Percentiles rank a stretch among this genome's conserved stretches.
Conservation (phyloP, 2,329 filamentous ascomycete species). For the Cordyceps militaris region DNA sequence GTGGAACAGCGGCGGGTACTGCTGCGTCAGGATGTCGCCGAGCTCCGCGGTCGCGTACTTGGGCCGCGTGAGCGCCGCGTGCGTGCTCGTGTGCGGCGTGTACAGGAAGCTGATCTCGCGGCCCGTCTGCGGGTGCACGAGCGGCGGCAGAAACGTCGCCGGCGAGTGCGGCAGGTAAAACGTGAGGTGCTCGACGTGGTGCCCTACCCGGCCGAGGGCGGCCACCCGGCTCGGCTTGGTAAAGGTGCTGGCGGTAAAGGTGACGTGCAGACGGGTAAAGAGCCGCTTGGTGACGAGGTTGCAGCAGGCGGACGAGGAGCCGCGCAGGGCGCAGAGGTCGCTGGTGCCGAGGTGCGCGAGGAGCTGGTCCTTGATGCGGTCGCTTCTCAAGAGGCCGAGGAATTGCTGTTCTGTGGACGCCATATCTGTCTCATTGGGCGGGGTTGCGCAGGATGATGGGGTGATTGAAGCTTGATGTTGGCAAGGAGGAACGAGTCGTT, state of each 20-base stretch:
- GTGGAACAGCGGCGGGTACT: conserved; percentile 85
- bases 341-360: conserved; percentile 42
- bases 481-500: background rate
- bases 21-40: conserved; percentile 73
- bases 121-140: conserved; percentile 70
- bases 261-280: conserved; percentile 62
- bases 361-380: conserved; percentile 42
- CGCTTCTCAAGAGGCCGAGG: conserved; percentile 49
- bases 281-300: conserved; percentile 61
- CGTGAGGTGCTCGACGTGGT: conserved; percentile 68
- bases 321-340: conserved; percentile 54
- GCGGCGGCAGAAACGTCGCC: conserved; percentile 77
- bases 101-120: conserved; percentile 77
- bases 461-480: background rate
- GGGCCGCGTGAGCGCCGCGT: conserved; percentile 54
- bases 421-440: conserved; percentile 47
- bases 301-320: conserved; percentile 63
- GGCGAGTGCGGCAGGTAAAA: conserved; percentile 70
- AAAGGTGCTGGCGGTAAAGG: conserved; percentile 68
- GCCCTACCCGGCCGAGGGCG: conserved; percentile 69
- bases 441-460: background rate
- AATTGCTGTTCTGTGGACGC: conserved; percentile 42
- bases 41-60: conserved; percentile 77
- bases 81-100: conserved; percentile 64
- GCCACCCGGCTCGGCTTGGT: conserved; percentile 66